Conservation (phyloP, 441 rosid species). For the Brassica balearica region DNA sequence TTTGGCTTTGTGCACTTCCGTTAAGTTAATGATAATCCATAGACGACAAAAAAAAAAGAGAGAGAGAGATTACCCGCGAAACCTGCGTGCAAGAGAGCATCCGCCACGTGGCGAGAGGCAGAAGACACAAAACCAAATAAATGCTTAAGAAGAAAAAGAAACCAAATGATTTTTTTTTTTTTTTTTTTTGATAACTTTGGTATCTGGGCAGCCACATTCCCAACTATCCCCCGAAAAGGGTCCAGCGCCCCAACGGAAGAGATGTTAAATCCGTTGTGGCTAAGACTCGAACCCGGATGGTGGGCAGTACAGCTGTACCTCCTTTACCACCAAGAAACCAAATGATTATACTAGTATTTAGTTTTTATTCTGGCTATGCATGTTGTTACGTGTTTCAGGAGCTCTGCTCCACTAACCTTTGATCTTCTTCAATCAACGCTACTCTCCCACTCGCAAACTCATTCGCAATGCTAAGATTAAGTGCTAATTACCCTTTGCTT, state of each 20-base stretch:
- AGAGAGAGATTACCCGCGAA: slow-evolving; percentile 27
- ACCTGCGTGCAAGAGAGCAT: slow-evolving; percentile 49
- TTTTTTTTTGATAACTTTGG: no score
- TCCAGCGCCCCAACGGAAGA: no score
- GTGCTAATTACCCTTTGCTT: slow-evolving; percentile 55
- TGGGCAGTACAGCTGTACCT: no score
- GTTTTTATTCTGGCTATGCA: slow-evolving; percentile 16
- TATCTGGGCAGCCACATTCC: no score
- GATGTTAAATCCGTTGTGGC: no score
- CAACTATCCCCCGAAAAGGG: no score
- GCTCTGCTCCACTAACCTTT: slow-evolving; percentile 62
- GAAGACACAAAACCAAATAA: slow-evolving; percentile 21
- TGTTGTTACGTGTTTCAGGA: slow-evolving; percentile 30
- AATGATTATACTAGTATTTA: not conserved
- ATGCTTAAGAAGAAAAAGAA: not conserved
- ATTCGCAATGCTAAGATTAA: slow-evolving; percentile 63
- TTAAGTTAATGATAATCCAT: no score
- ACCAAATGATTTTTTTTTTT: not conserved
- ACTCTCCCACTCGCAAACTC: not conserved
- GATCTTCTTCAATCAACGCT: slow-evolving; percentile 27
- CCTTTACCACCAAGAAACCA: no score
- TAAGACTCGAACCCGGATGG: no score
- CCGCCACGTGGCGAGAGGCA: slow-evolving; percentile 50
- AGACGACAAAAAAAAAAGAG: not conserved
- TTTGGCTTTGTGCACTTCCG: no score